Conservation (phyloP, 176 grass and related monocot species). For the Carex pumila region DNA sequence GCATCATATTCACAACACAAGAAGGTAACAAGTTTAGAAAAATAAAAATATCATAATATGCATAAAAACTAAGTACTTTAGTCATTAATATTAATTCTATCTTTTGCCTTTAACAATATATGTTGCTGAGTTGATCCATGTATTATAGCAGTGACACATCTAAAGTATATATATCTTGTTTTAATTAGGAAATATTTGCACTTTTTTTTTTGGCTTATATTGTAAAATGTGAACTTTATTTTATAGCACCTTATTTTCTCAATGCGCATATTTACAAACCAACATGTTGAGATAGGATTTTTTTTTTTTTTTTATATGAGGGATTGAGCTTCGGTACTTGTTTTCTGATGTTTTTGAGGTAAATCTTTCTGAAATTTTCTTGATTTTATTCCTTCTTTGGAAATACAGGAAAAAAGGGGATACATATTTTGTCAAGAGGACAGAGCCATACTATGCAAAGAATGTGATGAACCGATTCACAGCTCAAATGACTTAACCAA, state of each 20-base stretch:
- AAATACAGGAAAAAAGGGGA: constrained; percentile 55
- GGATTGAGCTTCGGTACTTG: neutral
- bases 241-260: neutral
- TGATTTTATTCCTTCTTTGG: neutral
- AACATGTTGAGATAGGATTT: neutral
- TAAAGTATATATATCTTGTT: neutral
- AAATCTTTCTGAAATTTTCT: neutral
- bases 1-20: too few species aligned
- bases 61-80: too few species aligned
- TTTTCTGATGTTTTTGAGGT: neutral
- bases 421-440: constrained; percentile 97
- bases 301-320: neutral
- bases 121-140: neutral
- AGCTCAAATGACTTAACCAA: constrained; percentile 66
- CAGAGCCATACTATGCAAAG: constrained; percentile 83
- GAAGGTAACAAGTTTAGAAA: too few species aligned
- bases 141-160: neutral
- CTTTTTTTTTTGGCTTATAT: neutral
- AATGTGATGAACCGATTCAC: constrained; percentile 84
- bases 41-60: too few species aligned
- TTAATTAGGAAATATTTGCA: neutral
- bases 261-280: neutral
- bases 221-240: neutral
- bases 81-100: neutral
- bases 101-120: neutral